Evolutionary conservation across 768 basidiomycete genomes (phyloP).

Genomic region (Lenzites betulinus): DNA sequence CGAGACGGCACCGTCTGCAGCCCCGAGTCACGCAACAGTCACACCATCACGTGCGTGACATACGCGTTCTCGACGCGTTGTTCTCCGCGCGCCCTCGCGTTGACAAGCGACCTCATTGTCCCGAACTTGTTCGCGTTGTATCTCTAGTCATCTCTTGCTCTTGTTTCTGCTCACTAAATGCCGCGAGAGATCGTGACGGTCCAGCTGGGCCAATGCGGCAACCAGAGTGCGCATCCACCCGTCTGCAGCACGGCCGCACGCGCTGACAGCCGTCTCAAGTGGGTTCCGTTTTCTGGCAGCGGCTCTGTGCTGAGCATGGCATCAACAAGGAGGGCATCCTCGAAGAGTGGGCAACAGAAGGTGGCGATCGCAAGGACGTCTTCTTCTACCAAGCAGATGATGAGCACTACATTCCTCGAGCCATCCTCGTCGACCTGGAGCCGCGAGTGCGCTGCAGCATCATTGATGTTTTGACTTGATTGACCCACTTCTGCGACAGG

Average conservation of each 20-base stretch:
- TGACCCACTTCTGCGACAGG: constrained; percentile 47
- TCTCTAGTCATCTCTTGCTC: constrained; percentile 1
- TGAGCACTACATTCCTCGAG: constrained; percentile 97
- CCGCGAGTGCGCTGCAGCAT: constrained; percentile 68
- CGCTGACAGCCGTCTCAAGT: constrained; percentile 51
- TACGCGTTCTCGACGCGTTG: constrained; percentile 19
- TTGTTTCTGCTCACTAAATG: constrained; percentile 42
- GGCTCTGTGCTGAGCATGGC: constrained; percentile 97
- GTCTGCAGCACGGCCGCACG: constrained; percentile 17
- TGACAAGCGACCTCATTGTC: not conserved
- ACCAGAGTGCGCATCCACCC: constrained; percentile 66
- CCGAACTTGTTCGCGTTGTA: not conserved
- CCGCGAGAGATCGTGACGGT: constrained; percentile 84
- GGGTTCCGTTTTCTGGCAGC: constrained; percentile 98
- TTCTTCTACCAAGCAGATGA: constrained; percentile 99
- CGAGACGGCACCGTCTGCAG: constrained; percentile 7
- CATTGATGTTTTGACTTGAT: not conserved
- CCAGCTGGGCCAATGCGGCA: constrained; percentile 90
- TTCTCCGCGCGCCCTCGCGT: not conserved
- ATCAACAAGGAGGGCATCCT: constrained; percentile 95
- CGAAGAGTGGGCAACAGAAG: constrained; percentile 96
- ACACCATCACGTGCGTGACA: constrained; percentile 16
- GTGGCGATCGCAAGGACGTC: constrained; percentile 96
- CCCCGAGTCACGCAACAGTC: constrained; percentile 17
- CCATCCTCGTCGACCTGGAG: constrained; percentile 95